These are phyloP conservation scores for Sisymbrium irio DNA, from an alignment of 345 rosid species.

Conservation along the genomic window DNA sequence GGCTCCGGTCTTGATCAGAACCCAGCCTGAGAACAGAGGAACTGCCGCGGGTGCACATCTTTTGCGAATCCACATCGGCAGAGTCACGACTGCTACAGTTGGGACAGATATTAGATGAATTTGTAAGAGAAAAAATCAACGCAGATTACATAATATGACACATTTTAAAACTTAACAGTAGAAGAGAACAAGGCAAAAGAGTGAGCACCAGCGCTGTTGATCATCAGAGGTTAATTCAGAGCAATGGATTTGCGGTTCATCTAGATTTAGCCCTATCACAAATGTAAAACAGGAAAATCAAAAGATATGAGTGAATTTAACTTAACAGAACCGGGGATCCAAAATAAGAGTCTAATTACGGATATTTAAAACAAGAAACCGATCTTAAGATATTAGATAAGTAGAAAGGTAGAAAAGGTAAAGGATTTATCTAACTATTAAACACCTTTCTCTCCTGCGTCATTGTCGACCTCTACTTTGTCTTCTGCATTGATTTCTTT, in stretches of 20 bases:
- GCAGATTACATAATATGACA: conserved; percentile 18
- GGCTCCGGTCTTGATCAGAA: conserved; percentile 52
- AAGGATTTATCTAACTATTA: neutral
- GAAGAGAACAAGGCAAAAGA: conserved; percentile 12
- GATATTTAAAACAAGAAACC: neutral
- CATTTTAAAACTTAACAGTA: neutral
- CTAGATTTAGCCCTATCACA: conserved; percentile 48
- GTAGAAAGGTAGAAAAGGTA: neutral
- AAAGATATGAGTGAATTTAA: conserved; percentile 19
- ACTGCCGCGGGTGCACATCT: conserved; percentile 61
- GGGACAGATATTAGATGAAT: conserved; percentile 31
- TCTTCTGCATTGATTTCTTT: conserved; percentile 69
- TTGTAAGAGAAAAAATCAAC: conserved; percentile 27
- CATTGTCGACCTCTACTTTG: conserved; percentile 57
- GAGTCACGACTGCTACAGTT: conserved; percentile 58
- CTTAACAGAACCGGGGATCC: neutral
- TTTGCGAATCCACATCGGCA: conserved; percentile 56
- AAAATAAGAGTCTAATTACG: neutral
- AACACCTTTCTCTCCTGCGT: conserved; percentile 64
- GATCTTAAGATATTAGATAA: neutral
- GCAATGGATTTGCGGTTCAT: conserved; percentile 46
- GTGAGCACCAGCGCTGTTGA: conserved; percentile 55
- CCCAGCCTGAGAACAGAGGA: conserved; percentile 55
- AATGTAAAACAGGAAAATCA: conserved; percentile 12
- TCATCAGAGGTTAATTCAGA: conserved; percentile 47